Base-by-base conservation (phyloP, 257 asterid genomes). In the Nicotiana knightiana region DNA sequence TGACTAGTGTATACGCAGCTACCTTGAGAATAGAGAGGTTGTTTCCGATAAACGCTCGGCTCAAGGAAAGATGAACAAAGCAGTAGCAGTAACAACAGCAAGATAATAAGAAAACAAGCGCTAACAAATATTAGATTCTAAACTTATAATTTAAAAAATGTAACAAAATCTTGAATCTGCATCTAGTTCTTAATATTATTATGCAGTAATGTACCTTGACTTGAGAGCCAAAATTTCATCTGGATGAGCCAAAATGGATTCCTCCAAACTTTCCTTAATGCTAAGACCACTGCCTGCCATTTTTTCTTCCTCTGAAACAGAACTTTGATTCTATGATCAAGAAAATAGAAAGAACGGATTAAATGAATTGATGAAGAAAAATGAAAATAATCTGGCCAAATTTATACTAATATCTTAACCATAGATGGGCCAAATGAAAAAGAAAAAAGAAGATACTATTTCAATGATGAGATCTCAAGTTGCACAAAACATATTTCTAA, bases 211-310 rank as follows among this genome's bases (percentile, higher is more conserved):
- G 57, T 75, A 82, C 85, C 85, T 73, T 17, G 77, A 82, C n/a
- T 67, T 67, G 18, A 82, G 85, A 10, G 81, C 35, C 3, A 35
- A 67, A 35, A 75, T 62, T 59, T 61, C 76, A 73, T 71, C 85
- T 57, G 85, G 85, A 76, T 16, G 53, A 39, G 46, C 59, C 75
- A 37, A 39, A 76, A 82, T 75, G 37, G 81, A 63, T 59, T 73
- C 61, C 57, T 37, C 77, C 85, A 75, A 71, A 75, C 81, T 51
- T 55, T 82, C 81, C 76, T 61, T 75, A 43, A 75, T 70, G 76
- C 85, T 82, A 39, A 46, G 77, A 82, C 77, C 79, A 81, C 65
- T 67, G 35, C 58, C 67, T 30, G 53, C 68, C 75, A 67, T 73
- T 21, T 75, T 15, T 6, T 39, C 24, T 7, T 4, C 26, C 79